Percentiles rank a stretch among this genome's conserved stretches.
These are phyloP conservation scores for Ganoderma lingzhi DNA, from an alignment of 1,284 basidiomycete species.

Conservation along the genomic window DNA sequence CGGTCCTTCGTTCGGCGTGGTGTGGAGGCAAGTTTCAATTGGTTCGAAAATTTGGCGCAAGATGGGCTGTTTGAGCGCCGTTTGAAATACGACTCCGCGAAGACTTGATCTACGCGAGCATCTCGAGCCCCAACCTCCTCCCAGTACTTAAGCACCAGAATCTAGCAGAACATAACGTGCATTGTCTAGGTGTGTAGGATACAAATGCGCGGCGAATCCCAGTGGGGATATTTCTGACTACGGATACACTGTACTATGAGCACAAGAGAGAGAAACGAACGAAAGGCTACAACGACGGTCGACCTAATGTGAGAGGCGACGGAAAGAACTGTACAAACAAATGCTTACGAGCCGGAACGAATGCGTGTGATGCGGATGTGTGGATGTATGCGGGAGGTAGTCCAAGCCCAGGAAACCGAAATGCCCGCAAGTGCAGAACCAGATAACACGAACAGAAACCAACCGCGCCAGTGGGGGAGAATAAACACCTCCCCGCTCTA, in stretches of 20 bases:
- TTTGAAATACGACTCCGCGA: not conserved
- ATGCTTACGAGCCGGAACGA: constrained; percentile 1
- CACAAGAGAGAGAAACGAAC: constrained; percentile 12
- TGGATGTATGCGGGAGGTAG: not conserved
- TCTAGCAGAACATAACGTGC: not conserved
- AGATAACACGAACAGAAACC: not conserved
- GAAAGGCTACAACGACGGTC: constrained; percentile 6
- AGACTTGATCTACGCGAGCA: not conserved
- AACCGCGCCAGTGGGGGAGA: not conserved
- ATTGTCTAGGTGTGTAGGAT: constrained; percentile 19
- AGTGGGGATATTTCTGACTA: constrained; percentile 10
- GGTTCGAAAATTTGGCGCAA: not conserved
- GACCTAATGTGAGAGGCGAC: not conserved
- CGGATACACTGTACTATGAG: constrained; percentile 17
- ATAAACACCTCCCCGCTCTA: not conserved
- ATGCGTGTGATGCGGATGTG: not conserved
- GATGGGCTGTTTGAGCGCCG: not conserved
- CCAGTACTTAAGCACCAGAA: not conserved
- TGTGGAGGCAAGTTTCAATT: constrained; percentile 4
- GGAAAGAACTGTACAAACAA: not conserved
- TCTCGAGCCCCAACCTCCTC: not conserved
- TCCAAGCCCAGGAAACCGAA: not conserved
- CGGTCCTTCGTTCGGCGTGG: constrained; percentile 65
- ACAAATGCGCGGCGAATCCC: not conserved
- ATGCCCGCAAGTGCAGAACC: not conserved